Conservation (phyloP, 176 grass and related monocot genomes). For the Zoysia pacifica region DNA sequence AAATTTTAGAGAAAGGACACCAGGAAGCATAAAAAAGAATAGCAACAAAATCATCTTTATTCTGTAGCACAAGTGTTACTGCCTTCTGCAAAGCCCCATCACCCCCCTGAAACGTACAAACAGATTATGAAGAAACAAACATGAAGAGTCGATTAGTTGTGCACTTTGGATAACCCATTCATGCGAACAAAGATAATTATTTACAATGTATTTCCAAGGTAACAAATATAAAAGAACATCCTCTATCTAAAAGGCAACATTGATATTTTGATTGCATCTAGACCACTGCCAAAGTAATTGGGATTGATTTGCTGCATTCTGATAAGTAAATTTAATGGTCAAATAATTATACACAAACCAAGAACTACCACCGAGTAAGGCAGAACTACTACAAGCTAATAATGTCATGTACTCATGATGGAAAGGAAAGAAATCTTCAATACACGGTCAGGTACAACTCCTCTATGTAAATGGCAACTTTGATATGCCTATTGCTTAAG, state of each 20-base stretch:
- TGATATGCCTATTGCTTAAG: background rate
- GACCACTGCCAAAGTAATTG: too few species aligned
- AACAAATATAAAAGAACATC: background rate
- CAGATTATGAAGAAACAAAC: background rate
- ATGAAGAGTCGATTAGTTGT: background rate
- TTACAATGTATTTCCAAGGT: conserved; percentile 44
- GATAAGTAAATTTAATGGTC: too few species aligned
- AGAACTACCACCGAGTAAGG: too few species aligned
- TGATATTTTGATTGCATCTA: too few species aligned
- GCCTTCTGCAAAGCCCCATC: conserved; percentile 66
- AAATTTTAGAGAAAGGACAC: conserved; percentile 96
- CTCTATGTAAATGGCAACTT: background rate
- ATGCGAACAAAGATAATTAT: conserved; percentile 23
- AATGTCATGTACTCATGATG: too few species aligned
- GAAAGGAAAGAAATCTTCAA: too few species aligned
- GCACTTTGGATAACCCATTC: background rate
- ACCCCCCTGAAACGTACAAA: conserved; percentile 56
- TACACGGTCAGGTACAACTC: too few species aligned
- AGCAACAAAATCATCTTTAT: conserved; percentile 66
- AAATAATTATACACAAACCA: too few species aligned
- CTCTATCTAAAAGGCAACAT: too few species aligned
- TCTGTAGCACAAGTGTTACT: conserved; percentile 66
- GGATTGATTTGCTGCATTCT: too few species aligned
- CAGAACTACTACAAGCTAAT: too few species aligned
- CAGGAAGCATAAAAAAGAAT: conserved; percentile 95